A percentile compares a stretch with the other conserved stretches of the same genome.
phyloP scores from a whole-genome alignment of 306 rosid genomes.

The Inga oerstediana region DNA sequence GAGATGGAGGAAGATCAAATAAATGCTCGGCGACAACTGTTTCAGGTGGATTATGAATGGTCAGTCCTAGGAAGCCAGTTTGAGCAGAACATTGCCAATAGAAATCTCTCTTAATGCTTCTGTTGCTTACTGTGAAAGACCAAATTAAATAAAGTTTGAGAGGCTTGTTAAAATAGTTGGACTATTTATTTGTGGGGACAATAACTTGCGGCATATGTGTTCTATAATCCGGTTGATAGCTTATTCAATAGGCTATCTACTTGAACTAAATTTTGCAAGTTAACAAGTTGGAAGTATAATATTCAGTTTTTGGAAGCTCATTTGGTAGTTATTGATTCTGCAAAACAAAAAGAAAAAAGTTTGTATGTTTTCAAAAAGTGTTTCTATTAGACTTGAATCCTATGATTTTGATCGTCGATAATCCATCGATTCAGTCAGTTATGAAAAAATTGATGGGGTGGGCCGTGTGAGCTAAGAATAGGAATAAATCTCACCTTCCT shows the following conservation, averaged over 20 bases:
- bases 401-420: too few relatives aligned
- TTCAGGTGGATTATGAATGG: slow-evolving; percentile 26
- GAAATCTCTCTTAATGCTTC: not conserved
- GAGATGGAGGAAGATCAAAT: slow-evolving; percentile 26
- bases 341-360: too few relatives aligned
- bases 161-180: not conserved
- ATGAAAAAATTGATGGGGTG: too few relatives aligned
- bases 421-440: too few relatives aligned
- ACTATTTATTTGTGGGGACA: not conserved
- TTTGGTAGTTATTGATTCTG: too few relatives aligned
- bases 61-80: slow-evolving; percentile 21
- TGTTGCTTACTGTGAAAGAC: too few relatives aligned
- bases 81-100: not conserved
- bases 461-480: too few relatives aligned
- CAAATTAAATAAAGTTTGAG: not conserved
- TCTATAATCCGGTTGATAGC: not conserved
- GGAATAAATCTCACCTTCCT: too few relatives aligned
- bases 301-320: too few relatives aligned
- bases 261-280: too few relatives aligned
- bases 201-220: not conserved
- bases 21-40: slow-evolving; percentile 13
- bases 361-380: too few relatives aligned
- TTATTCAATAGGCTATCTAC: not conserved
- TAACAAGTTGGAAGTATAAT: not conserved
- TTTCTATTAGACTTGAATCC: too few relatives aligned